Evolutionary conservation across 352 stramenopile species (phyloP).

Genomic region (Globisporangium cystogenes): DNA sequence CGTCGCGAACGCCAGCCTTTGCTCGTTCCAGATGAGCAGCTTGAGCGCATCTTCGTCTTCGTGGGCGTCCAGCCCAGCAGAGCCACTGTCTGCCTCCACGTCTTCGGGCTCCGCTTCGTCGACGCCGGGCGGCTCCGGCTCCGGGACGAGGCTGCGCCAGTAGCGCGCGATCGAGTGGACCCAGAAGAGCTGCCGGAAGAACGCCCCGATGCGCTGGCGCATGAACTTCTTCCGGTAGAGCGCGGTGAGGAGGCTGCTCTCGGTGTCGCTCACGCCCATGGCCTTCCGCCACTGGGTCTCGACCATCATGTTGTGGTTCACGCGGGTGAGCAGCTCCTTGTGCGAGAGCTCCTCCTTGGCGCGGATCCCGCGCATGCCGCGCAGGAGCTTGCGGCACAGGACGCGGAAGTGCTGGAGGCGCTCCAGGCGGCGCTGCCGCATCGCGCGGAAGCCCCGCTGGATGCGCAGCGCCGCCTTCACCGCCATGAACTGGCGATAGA

Average conservation of each 20-base stretch:
- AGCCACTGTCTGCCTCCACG: not conserved
- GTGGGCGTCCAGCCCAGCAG: not conserved
- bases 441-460: slow-evolving; percentile 37
- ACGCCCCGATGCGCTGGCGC: slow-evolving; percentile 22
- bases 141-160: slow-evolving; percentile 27
- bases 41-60: not conserved
- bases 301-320: slow-evolving; percentile 59
- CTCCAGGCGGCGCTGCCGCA: slow-evolving; percentile 21
- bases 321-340: slow-evolving; percentile 43
- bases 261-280: slow-evolving; percentile 52
- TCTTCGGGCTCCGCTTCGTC: not conserved
- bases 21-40: not conserved
- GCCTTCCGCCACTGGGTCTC: slow-evolving; percentile 59
- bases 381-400: slow-evolving; percentile 40
- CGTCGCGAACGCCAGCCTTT: not conserved
- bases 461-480: slow-evolving; percentile 38
- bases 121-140: not conserved
- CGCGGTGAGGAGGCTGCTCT: slow-evolving; percentile 45
- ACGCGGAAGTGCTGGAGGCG: slow-evolving; percentile 28
- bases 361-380: slow-evolving; percentile 37
- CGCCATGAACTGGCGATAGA: slow-evolving; percentile 29
- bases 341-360: slow-evolving; percentile 36
- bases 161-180: slow-evolving; percentile 25
- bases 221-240: slow-evolving; percentile 64
- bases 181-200: slow-evolving; percentile 26